Percentiles rank a stretch among this genome's conserved stretches.
These are phyloP conservation scores for Mycena polygramma DNA, from an alignment of 768 basidiomycete species.

Conservation along the genomic window DNA sequence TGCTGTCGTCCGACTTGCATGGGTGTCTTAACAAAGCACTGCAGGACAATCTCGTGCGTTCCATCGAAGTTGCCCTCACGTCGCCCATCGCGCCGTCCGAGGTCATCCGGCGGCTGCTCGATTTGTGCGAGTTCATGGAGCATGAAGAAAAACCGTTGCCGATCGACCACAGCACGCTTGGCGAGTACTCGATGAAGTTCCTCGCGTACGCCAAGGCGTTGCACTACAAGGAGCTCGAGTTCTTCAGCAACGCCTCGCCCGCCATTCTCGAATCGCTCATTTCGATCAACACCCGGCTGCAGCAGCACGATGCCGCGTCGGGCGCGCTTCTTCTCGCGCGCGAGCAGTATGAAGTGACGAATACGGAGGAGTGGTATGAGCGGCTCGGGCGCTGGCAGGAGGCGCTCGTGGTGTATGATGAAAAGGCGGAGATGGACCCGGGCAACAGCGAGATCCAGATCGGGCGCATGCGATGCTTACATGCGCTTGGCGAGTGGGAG, in stretches of 20 bases:
- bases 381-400: constrained; percentile 97
- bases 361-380: constrained; percentile 99
- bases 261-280: constrained; percentile 95
- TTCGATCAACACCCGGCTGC: constrained; percentile 95
- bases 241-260: constrained; percentile 92
- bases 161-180: constrained; percentile 93
- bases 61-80: constrained; percentile 88
- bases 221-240: constrained; percentile 98
- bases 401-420: constrained; percentile 88
- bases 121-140: constrained; percentile 99
- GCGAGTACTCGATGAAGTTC: constrained; percentile 93
- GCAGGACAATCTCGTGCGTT: constrained; percentile 94
- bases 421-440: constrained; percentile 80
- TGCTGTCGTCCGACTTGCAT: not conserved
- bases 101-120: constrained; percentile 90
- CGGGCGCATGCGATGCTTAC: constrained; percentile 96
- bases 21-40: not conserved
- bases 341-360: constrained; percentile 90
- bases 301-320: constrained; percentile 98
- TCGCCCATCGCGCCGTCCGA: constrained; percentile 87
- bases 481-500: constrained; percentile 99
- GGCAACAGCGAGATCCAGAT: constrained; percentile 83
- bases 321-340: constrained; percentile 93
- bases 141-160: constrained; percentile 97
- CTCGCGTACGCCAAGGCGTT: constrained; percentile 97